Evolutionary conservation across 2,329 filamentous ascomycete genomes (phyloP).

Genomic region (Paracamarosporium sp.): DNA sequence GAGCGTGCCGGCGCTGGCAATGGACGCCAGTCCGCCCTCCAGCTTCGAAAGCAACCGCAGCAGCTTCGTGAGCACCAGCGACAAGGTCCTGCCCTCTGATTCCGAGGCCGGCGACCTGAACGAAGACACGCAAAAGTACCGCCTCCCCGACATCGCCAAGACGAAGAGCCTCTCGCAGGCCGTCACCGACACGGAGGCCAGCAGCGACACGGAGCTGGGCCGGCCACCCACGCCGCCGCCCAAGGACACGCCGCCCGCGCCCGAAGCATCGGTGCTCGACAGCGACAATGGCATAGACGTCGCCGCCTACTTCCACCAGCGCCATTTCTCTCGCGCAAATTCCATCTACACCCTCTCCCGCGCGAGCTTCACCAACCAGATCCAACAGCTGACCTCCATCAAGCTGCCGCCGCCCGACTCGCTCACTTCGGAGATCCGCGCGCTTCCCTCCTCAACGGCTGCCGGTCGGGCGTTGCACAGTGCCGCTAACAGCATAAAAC

Average conservation of each 20-base stretch:
- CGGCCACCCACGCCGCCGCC: constrained; percentile 55
- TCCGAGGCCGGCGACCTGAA: constrained; percentile 58
- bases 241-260: constrained; percentile 53
- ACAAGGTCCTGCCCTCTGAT: constrained; percentile 59
- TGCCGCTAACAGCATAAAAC: constrained; percentile 88
- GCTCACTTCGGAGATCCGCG: constrained; percentile 80
- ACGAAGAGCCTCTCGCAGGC: constrained; percentile 60
- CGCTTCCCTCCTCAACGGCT: constrained; percentile 83
- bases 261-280: constrained; percentile 41
- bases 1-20: constrained; percentile 45
- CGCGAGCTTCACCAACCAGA: constrained; percentile 89
- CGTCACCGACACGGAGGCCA: constrained; percentile 29
- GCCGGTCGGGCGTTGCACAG: constrained; percentile 83
- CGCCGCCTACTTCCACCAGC: constrained; percentile 70
- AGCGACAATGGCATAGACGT: constrained; percentile 54
- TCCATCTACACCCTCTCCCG: constrained; percentile 95
- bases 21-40: constrained; percentile 42
- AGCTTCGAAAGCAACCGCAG: constrained; percentile 55
- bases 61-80: constrained; percentile 60
- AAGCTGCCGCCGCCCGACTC: constrained; percentile 85
- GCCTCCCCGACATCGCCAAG: constrained; percentile 74
- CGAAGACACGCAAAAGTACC: constrained; percentile 78
- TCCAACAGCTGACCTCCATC: constrained; percentile 89
- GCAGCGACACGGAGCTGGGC: constrained; percentile 20
- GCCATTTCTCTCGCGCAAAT: constrained; percentile 66